Evolutionary conservation across 2,329 filamentous ascomycete species (phyloP).

Genomic region (Aspergillus fumigatiaffinis): DNA sequence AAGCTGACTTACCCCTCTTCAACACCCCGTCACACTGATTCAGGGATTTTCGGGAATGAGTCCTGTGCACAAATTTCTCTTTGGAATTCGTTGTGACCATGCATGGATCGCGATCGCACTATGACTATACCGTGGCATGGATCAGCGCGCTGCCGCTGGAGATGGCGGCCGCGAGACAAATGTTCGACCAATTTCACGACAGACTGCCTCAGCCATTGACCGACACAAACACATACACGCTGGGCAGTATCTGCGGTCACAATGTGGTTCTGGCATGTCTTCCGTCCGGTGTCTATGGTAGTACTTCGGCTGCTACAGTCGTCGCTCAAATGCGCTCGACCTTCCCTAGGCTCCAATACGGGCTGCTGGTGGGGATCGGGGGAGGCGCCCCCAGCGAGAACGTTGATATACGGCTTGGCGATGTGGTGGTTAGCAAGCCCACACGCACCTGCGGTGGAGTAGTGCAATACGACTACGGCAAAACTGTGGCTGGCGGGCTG

Average conservation of each 20-base stretch:
- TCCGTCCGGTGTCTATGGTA: slow-evolving; percentile 4
- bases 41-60: no score
- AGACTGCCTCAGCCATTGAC: neutral
- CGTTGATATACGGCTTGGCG: slow-evolving; percentile 13
- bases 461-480: slow-evolving; percentile 20
- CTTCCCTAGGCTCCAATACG: neutral
- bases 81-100: no score
- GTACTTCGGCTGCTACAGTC: neutral
- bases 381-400: slow-evolving; percentile 7
- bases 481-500: slow-evolving; percentile 4
- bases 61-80: no score
- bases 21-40: no score
- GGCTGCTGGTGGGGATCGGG: slow-evolving; percentile 13
- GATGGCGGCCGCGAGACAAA: neutral
- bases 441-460: slow-evolving; percentile 9
- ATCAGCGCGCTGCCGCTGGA: neutral
- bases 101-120: no score
- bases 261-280: slow-evolving; percentile 6
- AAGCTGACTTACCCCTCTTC: no score
- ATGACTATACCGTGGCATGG: neutral
- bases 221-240: slow-evolving; percentile 1
- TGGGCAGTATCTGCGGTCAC: neutral
- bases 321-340: neutral
- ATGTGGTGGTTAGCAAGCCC: slow-evolving; percentile 13
- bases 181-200: slow-evolving; percentile 5